A percentile compares a stretch with the other conserved stretches of the same genome.
phyloP scores from a whole-genome alignment of 2,329 filamentous ascomycete genomes.

The Geosmithia morbida region DNA sequence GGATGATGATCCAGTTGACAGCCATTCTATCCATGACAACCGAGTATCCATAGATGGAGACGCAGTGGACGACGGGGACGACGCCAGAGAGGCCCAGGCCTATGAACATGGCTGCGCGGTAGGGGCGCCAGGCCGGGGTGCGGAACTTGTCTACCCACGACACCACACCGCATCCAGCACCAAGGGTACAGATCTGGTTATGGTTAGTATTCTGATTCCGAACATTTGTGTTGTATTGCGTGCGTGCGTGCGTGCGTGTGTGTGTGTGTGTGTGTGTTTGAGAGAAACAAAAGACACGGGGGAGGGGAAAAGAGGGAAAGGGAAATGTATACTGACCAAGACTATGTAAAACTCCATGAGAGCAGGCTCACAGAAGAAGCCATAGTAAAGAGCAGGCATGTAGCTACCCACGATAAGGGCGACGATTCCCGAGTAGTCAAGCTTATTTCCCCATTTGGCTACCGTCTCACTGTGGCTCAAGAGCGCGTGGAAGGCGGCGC shows the following conservation, averaged over 20 bases:
- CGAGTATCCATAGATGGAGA: conserved; percentile 50
- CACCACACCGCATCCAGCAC: conserved; percentile 59
- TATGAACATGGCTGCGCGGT: conserved; percentile 81
- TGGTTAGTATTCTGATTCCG: neutral
- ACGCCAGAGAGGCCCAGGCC: conserved; percentile 73
- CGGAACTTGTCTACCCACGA: conserved; percentile 74
- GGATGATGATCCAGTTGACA: conserved; percentile 62
- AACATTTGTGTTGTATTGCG: too few relatives aligned
- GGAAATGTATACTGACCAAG: conserved; percentile 36
- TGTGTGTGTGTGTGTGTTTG: too few relatives aligned
- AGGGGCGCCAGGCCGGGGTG: conserved; percentile 69
- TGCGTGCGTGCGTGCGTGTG: too few relatives aligned
- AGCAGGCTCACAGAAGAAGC: conserved; percentile 55
- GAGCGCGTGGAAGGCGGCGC: conserved; percentile 72
- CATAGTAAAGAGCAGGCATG: conserved; percentile 78
- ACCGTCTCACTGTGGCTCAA: conserved; percentile 72
- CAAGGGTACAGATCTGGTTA: conserved; percentile 53
- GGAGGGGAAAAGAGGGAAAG: neutral
- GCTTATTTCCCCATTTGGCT: conserved; percentile 72
- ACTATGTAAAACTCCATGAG: conserved; percentile 60
- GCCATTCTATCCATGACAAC: conserved; percentile 62
- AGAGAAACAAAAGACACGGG: too few relatives aligned
- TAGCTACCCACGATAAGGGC: conserved; percentile 84
- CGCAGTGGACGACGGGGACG: conserved; percentile 68
- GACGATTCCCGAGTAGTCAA: conserved; percentile 93